These are phyloP conservation scores for Geranium rotundifolium DNA, from an alignment of 345 rosid species.

Conservation along the genomic window DNA sequence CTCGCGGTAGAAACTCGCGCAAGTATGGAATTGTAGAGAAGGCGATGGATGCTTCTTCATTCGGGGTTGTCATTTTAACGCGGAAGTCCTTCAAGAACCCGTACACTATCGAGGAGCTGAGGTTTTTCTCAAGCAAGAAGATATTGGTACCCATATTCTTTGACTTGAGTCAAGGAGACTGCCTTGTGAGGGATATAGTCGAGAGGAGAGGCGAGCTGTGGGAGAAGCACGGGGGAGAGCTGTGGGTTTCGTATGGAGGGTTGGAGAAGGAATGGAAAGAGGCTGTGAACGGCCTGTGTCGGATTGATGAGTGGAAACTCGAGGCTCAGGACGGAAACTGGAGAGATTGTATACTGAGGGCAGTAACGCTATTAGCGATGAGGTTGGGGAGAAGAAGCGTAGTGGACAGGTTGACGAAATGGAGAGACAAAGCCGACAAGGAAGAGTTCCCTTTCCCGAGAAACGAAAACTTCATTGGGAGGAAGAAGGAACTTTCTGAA, in stretches of 20 bases:
- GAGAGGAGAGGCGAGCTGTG: constrained; percentile 91
- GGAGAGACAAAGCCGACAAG: constrained; percentile 73
- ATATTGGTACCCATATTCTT: constrained; percentile 83
- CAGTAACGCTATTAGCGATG: constrained; percentile 62
- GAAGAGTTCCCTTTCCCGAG: constrained; percentile 84
- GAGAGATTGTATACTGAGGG: constrained; percentile 77
- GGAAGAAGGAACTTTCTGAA: constrained; percentile 87
- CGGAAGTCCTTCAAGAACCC: constrained; percentile 76
- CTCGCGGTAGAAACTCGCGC: constrained; percentile 57
- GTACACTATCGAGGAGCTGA: constrained; percentile 74
- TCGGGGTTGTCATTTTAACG: constrained; percentile 70
- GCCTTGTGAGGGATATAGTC: constrained; percentile 88
- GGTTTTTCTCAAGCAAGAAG: constrained; percentile 70
- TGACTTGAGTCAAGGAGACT: constrained; percentile 65
- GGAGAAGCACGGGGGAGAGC: constrained; percentile 87
- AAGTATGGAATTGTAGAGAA: constrained; percentile 54
- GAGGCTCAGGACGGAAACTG: constrained; percentile 85
- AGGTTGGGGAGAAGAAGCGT: constrained; percentile 87
- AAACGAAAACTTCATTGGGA: constrained; percentile 69
- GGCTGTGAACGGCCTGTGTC: constrained; percentile 56
- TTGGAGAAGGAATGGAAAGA: constrained; percentile 93
- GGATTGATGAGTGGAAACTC: constrained; percentile 80
- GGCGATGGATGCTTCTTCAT: constrained; percentile 82
- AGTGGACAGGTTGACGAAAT: constrained; percentile 61
- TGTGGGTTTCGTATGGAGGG: constrained; percentile 77